phyloP scores from a whole-genome alignment of 148 eudicot genomes.

The Suaeda aralocaspica region DNA sequence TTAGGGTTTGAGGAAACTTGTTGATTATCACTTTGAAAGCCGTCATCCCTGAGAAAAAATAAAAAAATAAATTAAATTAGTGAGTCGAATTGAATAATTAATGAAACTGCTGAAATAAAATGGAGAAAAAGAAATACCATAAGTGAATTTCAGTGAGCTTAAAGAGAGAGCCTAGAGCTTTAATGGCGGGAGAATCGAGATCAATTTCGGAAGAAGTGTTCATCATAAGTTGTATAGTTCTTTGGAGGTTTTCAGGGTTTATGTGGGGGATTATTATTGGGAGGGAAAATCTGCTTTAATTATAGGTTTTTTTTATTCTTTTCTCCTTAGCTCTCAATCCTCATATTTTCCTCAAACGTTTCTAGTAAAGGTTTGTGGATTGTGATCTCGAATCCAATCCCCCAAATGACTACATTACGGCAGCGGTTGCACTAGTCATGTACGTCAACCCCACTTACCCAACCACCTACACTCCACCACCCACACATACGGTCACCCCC shows the following conservation, averaged over 20 bases:
- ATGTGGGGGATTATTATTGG: too few relatives aligned
- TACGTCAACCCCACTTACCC: too few relatives aligned
- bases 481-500: too few relatives aligned
- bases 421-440: too few relatives aligned
- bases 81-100: not conserved
- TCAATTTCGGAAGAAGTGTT: slow-evolving; percentile 13
- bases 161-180: slow-evolving; percentile 65
- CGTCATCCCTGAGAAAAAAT: slow-evolving; percentile 45
- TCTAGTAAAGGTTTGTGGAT: too few relatives aligned
- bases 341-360: too few relatives aligned
- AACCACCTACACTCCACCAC: too few relatives aligned
- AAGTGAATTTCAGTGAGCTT: slow-evolving; percentile 62
- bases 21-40: slow-evolving; percentile 21
- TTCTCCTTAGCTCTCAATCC: too few relatives aligned
- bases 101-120: slow-evolving; percentile 9
- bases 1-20: slow-evolving; percentile 30
- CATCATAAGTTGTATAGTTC: not conserved
- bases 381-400: too few relatives aligned
- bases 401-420: too few relatives aligned
- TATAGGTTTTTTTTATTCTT: too few relatives aligned
- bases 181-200: slow-evolving; percentile 32
- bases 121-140: slow-evolving; percentile 29
- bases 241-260: slow-evolving; percentile 30
- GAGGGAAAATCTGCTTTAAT: too few relatives aligned
- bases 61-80: not conserved